Conservation (phyloP, 371 early-diverging fungal genomes). For the Lichtheimia corymbifera region DNA sequence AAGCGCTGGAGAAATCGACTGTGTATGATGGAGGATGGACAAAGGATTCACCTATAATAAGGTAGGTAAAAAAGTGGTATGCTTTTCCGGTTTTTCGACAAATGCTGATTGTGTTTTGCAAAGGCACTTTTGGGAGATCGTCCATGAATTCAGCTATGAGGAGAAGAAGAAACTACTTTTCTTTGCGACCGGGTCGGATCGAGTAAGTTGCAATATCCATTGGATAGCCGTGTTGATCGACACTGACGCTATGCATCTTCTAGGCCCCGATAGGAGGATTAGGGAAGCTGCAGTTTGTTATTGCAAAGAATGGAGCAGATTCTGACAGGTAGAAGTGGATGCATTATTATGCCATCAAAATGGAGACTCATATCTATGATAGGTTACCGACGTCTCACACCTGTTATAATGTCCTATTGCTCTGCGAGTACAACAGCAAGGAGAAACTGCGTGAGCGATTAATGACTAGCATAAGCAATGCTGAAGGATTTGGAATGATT, state of each 20-base stretch:
- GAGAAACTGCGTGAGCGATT: conserved; percentile 80
- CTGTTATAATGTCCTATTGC: conserved; percentile 90
- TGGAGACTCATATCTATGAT: conserved; percentile 50
- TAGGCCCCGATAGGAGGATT: conserved; percentile 94
- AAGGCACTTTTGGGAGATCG: conserved; percentile 92
- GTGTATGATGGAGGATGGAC: conserved; percentile 89
- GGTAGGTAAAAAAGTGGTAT: conserved; percentile 26
- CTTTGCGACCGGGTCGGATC: conserved; percentile 97
- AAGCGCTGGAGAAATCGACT: conserved; percentile 79
- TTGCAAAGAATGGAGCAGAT: conserved; percentile 98
- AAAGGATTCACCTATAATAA: conserved; percentile 63
- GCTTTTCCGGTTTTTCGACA: conserved; percentile 13
- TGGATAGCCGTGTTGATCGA: conserved; percentile 54
- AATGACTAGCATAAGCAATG: conserved; percentile 82
- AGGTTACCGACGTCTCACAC: conserved; percentile 79
- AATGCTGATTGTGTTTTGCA: not conserved
- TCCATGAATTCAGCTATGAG: conserved; percentile 76
- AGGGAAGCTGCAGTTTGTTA: conserved; percentile 88
- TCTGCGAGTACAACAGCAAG: conserved; percentile 85
- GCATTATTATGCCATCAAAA: not conserved
- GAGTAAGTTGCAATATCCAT: conserved; percentile 48
- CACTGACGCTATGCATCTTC: conserved; percentile 91
- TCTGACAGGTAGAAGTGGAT: conserved; percentile 54
- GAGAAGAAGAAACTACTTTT: conserved; percentile 91
- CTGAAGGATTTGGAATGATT: conserved; percentile 88